Conservation (phyloP, 2,329 filamentous ascomycete genomes). For the Pezicula rhizophila region DNA sequence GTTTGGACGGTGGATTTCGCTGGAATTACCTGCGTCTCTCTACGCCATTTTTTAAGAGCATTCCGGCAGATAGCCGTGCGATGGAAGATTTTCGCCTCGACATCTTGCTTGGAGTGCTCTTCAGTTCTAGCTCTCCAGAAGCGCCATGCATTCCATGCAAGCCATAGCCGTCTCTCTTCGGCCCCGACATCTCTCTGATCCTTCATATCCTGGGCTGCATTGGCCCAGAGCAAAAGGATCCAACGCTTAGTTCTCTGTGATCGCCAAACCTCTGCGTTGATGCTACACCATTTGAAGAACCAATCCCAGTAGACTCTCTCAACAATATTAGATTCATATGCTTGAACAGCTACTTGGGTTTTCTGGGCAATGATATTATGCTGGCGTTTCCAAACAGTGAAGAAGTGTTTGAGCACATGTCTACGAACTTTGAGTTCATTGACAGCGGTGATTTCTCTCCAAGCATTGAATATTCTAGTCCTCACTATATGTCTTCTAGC, state of each 20-base stretch:
- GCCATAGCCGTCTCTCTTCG: conserved; percentile 12
- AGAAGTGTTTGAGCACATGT: conserved; percentile 47
- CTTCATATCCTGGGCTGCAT: conserved; percentile 10
- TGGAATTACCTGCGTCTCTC: conserved; percentile 20
- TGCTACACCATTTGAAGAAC: conserved; percentile 28
- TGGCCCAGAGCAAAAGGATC: conserved; percentile 19
- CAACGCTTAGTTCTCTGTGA: conserved; percentile 12
- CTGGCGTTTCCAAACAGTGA: conserved; percentile 39
- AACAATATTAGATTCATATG: conserved; percentile 24
- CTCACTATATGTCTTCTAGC: conserved; percentile 67
- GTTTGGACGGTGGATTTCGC: conserved; percentile 31
- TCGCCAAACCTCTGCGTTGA: conserved; percentile 15
- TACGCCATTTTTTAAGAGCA: conserved; percentile 20
- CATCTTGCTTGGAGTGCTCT: conserved; percentile 6
- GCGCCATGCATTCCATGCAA: conserved; percentile 14
- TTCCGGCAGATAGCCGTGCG: conserved; percentile 6
- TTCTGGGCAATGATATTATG: conserved; percentile 17
- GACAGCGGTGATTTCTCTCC: conserved; percentile 53
- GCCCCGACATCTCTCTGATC: conserved; percentile 15
- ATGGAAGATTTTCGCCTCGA: conserved; percentile 11
- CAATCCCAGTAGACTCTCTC: conserved; percentile 26
- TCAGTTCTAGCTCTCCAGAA: conserved; percentile 17
- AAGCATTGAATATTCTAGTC: conserved; percentile 62
- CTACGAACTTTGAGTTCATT: conserved; percentile 39
- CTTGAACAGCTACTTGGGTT: conserved; percentile 22